Evolutionary conservation across 176 grass and related monocot genomes (phyloP).

Genomic region (Oryza brachyantha): DNA sequence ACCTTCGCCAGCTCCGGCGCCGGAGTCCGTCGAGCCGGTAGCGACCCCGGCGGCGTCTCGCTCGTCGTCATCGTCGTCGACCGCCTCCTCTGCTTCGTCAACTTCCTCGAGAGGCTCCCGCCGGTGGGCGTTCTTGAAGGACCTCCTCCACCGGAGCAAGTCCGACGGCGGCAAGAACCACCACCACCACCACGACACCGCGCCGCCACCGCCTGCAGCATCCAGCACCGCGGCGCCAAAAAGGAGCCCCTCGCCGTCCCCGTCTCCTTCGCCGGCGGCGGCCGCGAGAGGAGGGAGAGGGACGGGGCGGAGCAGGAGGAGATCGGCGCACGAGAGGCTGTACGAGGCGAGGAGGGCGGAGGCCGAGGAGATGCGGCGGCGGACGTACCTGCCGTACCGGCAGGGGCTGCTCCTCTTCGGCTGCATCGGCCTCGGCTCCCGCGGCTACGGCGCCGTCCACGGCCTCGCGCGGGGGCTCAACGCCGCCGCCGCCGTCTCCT

Average conservation of each 20-base stretch:
- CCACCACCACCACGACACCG: neutral
- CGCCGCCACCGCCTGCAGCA: neutral
- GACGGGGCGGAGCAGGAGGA: neutral
- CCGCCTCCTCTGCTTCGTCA: constrained; percentile 41
- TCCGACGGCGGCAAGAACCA: constrained; percentile 55
- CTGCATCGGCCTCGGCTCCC: constrained; percentile 66
- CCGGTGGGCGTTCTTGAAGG: constrained; percentile 89
- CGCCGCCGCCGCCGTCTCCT: constrained; percentile 44
- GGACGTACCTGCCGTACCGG: constrained; percentile 92
- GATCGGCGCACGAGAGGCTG: constrained; percentile 78
- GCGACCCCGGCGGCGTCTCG: constrained; percentile 35
- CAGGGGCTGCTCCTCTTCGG: constrained; percentile 72
- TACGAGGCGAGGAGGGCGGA: constrained; percentile 80
- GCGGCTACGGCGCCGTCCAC: constrained; percentile 68
- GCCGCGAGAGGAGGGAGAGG: neutral
- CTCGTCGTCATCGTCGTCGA: constrained; percentile 44
- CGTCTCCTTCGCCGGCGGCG: neutral
- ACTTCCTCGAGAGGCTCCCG: constrained; percentile 52
- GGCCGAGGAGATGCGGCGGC: constrained; percentile 83
- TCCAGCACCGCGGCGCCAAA: neutral
- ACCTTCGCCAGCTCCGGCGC: neutral
- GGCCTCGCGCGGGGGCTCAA: constrained; percentile 58
- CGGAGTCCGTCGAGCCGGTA: neutral
- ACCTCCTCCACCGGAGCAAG: constrained; percentile 89
- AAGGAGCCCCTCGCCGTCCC: constrained; percentile 10